Evolutionary conservation across 176 grass and related monocot genomes (phyloP).

Genomic region (Cenchrus fungigraminus): DNA sequence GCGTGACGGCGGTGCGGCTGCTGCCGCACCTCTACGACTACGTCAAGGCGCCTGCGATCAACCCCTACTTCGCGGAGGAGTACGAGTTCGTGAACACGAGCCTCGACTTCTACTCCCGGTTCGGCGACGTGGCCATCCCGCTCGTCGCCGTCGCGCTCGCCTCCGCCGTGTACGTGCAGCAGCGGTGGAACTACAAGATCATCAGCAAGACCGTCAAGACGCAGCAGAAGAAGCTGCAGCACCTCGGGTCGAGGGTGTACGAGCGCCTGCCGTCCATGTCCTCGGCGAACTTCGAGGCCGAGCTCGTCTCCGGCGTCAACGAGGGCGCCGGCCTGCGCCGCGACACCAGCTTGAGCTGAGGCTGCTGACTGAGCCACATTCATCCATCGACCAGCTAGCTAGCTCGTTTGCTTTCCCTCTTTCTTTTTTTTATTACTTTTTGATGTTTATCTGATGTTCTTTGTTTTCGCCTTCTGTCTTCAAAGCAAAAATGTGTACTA

Average conservation of each 20-base stretch:
- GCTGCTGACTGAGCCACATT: neutral
- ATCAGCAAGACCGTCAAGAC: constrained; percentile 73
- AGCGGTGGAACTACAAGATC: constrained; percentile 87
- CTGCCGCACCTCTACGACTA: constrained; percentile 92
- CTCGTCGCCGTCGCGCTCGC: constrained; percentile 59
- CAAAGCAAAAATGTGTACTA: constrained; percentile 28
- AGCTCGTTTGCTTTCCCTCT: neutral
- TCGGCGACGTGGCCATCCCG: constrained; percentile 83
- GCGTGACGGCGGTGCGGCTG: constrained; percentile 73
- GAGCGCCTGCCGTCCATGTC: constrained; percentile 89
- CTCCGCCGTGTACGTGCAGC: constrained; percentile 71
- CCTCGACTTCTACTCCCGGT: constrained; percentile 87
- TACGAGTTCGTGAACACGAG: constrained; percentile 91
- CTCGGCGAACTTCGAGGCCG: constrained; percentile 71
- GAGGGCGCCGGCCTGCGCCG: constrained; percentile 34
- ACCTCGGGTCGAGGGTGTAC: constrained; percentile 81
- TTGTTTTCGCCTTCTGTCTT: neutral
- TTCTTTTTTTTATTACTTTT: neutral
- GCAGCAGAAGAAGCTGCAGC: constrained; percentile 83
- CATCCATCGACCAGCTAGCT: neutral
- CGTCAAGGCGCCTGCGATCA: constrained; percentile 73
- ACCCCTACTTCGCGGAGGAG: constrained; percentile 86
- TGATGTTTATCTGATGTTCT: neutral
- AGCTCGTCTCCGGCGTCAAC: constrained; percentile 72
- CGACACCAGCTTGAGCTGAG: constrained; percentile 39